Percentiles rank a stretch among this genome's conserved stretches.
Evolutionary conservation across 371 early-diverging fungal species (phyloP).

Genomic region (Apophysomyces sp.): DNA sequence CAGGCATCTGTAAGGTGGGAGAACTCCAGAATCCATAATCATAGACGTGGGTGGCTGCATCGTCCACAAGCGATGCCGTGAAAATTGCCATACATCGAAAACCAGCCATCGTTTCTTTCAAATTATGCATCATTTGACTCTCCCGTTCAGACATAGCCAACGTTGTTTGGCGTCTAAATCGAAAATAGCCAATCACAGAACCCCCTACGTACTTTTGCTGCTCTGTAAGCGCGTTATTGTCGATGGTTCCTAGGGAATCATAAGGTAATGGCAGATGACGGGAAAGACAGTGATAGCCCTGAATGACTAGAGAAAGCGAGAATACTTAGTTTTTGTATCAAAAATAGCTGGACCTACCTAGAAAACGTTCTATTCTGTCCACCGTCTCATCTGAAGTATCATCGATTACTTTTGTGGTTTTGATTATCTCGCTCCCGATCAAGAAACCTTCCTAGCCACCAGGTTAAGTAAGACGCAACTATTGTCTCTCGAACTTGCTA

Average conservation of each 20-base stretch:
- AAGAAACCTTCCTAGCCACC: slow-evolving; percentile 15
- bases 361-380: slow-evolving; percentile 3
- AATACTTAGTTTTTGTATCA: no score
- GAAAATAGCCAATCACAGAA: slow-evolving; percentile 15
- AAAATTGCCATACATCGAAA: slow-evolving; percentile 16
- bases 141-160: slow-evolving; percentile 14
- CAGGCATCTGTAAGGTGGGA: slow-evolving; percentile 5
- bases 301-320: slow-evolving; percentile 5
- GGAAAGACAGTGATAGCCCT: slow-evolving; percentile 10
- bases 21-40: slow-evolving; percentile 13
- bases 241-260: slow-evolving; percentile 2
- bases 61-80: slow-evolving; percentile 8
- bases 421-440: slow-evolving; percentile 8
- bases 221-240: not conserved
- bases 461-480: not conserved
- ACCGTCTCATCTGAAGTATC: slow-evolving; percentile 6
- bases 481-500: not conserved
- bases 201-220: not conserved
- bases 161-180: slow-evolving; percentile 15
- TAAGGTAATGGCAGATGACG: not conserved
- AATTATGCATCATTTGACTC: not conserved
- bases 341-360: not conserved
- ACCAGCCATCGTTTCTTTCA: not conserved
- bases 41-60: slow-evolving; percentile 12
- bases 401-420: slow-evolving; percentile 3